phyloP scores from a whole-genome alignment of 352 stramenopile genomes.

The Pythium rishiriense region DNA sequence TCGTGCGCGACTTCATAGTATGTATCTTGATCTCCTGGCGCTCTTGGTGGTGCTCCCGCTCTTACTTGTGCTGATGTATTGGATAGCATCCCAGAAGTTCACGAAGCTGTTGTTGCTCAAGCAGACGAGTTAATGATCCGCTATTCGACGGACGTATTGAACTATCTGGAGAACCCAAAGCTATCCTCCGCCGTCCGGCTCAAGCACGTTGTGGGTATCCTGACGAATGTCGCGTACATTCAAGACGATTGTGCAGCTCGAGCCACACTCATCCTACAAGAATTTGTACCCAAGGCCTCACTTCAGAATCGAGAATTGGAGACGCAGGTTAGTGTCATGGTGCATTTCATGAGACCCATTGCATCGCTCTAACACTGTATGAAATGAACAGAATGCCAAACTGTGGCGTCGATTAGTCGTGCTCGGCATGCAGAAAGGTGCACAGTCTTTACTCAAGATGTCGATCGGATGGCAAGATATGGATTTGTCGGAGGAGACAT shows the following conservation, averaged over 20 bases:
- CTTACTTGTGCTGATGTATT: conserved; percentile 10
- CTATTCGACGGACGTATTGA: conserved; percentile 58
- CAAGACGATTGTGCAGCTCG: conserved; percentile 60
- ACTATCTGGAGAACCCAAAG: conserved; percentile 68
- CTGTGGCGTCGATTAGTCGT: conserved; percentile 53
- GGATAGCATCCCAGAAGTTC: conserved; percentile 52
- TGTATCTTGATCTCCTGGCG: neutral
- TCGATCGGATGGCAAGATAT: conserved; percentile 65
- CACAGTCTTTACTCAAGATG: conserved; percentile 70
- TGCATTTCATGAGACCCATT: neutral
- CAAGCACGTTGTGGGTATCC: conserved; percentile 66
- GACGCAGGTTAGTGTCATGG: conserved; percentile 37
- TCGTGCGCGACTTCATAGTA: conserved; percentile 67
- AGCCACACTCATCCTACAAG: conserved; percentile 51
- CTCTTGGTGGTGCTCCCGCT: neutral
- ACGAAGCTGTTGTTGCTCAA: conserved; percentile 57
- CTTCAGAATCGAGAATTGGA: conserved; percentile 47
- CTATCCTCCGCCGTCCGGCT: conserved; percentile 54
- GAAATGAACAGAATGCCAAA: conserved; percentile 38
- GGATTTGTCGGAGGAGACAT: conserved; percentile 52
- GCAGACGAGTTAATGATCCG: conserved; percentile 62
- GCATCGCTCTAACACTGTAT: neutral
- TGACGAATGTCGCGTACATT: conserved; percentile 74
- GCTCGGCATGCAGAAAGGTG: conserved; percentile 54
- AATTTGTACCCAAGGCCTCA: conserved; percentile 50